Percentiles rank a stretch among this genome's conserved stretches.
Conservation (phyloP, 2,329 filamentous ascomycete genomes). For the Stagonosporopsis cucurbitacearum region DNA sequence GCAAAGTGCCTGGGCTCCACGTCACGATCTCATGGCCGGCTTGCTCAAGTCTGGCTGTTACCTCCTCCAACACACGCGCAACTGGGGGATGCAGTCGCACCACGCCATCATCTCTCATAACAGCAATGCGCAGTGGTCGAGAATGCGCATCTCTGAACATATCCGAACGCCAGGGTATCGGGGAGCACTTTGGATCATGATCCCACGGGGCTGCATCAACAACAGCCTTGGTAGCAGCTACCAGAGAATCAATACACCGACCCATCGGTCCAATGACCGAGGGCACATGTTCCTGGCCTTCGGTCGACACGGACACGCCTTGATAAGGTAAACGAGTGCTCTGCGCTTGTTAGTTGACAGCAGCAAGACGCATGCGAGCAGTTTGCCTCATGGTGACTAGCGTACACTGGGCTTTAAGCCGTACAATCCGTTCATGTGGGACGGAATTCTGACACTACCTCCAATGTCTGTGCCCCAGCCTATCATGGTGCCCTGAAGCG, state of each 20-base stretch:
- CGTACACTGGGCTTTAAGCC: slow-evolving; percentile 59
- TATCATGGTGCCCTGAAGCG: slow-evolving; percentile 59
- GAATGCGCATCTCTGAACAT: slow-evolving; percentile 51
- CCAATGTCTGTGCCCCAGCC: slow-evolving; percentile 67
- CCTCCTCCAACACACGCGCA: slow-evolving; percentile 52
- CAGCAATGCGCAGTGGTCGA: slow-evolving; percentile 57
- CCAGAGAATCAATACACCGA: slow-evolving; percentile 59
- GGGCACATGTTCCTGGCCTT: slow-evolving; percentile 69
- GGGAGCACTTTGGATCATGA: slow-evolving; percentile 60
- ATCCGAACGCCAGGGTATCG: slow-evolving; percentile 61
- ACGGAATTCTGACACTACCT: slow-evolving; percentile 64
- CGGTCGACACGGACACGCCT: slow-evolving; percentile 66
- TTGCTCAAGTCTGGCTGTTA: slow-evolving; percentile 48
- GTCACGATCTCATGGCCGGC: slow-evolving; percentile 62
- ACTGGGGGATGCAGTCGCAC: slow-evolving; percentile 63
- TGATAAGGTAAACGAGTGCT: slow-evolving; percentile 64
- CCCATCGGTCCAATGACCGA: slow-evolving; percentile 68
- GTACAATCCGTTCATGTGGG: slow-evolving; percentile 66
- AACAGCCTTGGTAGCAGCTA: slow-evolving; percentile 57
- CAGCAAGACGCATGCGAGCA: neutral
- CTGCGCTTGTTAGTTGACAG: slow-evolving; percentile 42
- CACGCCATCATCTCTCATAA: slow-evolving; percentile 61
- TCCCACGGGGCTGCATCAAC: slow-evolving; percentile 60
- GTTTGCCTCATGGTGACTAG: slow-evolving; percentile 1
- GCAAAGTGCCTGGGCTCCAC: slow-evolving; percentile 59